A percentile compares a stretch with the other conserved stretches of the same genome.
Evolutionary conservation across 768 basidiomycete species (phyloP).

Genomic region (Lactarius trivialis): DNA sequence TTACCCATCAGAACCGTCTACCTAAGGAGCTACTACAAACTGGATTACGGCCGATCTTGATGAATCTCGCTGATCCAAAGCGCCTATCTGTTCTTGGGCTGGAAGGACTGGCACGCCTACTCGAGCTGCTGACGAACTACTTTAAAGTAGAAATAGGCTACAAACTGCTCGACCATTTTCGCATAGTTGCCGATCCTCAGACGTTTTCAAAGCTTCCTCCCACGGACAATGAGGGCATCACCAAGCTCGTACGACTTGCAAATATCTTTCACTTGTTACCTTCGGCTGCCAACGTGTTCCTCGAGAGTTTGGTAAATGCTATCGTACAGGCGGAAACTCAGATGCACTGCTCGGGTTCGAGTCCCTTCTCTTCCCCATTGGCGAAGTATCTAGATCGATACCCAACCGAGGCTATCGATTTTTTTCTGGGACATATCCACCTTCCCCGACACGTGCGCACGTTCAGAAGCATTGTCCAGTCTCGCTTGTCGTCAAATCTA

Average conservation of each 20-base stretch:
- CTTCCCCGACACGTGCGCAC: constrained; percentile 79
- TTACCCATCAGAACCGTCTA: constrained; percentile 82
- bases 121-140: constrained; percentile 94
- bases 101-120: constrained; percentile 87
- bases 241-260: constrained; percentile 88
- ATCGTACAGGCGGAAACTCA: constrained; percentile 89
- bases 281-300: constrained; percentile 85
- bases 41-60: constrained; percentile 90
- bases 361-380: constrained; percentile 89
- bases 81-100: constrained; percentile 85
- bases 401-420: constrained; percentile 75
- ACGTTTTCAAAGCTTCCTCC: constrained; percentile 75
- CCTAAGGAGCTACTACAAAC: constrained; percentile 95
- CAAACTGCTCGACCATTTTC: constrained; percentile 95
- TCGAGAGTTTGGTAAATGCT: constrained; percentile 78
- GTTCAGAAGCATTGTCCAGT: constrained; percentile 74
- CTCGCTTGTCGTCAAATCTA: constrained; percentile 69
- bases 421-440: constrained; percentile 74
- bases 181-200: constrained; percentile 83
- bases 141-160: constrained; percentile 99
- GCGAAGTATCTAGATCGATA: constrained; percentile 90
- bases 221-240: constrained; percentile 84
- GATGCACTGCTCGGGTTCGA: constrained; percentile 83
- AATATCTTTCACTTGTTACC: constrained; percentile 97
- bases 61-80: constrained; percentile 96